phyloP scores from a whole-genome alignment of 108 stramenopile genomes.

The Fragilaria crotonensis region DNA sequence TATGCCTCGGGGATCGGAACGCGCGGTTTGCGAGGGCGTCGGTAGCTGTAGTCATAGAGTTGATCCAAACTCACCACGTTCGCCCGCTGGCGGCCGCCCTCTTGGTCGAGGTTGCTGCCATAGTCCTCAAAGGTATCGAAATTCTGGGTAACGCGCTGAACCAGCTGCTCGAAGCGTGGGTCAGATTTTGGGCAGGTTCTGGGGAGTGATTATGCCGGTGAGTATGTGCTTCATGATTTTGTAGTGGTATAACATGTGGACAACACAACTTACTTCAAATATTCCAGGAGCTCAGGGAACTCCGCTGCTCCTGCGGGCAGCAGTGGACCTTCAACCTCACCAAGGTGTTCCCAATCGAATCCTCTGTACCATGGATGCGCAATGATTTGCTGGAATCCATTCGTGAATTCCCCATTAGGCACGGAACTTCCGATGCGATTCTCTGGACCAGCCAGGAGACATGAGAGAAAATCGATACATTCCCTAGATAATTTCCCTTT shows the following conservation, averaged over 20 bases:
- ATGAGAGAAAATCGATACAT: constrained; percentile 85
- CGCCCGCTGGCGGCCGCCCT: background rate
- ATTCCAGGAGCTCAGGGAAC: constrained; percentile 74
- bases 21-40: constrained; percentile 75
- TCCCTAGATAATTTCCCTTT: constrained; percentile 66
- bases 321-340: constrained; percentile 68
- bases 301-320: constrained; percentile 73
- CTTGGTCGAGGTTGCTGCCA: constrained; percentile 58
- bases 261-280: constrained; percentile 82
- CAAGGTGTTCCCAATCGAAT: constrained; percentile 82
- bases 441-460: constrained; percentile 80
- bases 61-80: constrained; percentile 53
- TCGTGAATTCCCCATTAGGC: constrained; percentile 72
- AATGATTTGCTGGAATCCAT: constrained; percentile 82
- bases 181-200: constrained; percentile 79
- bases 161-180: constrained; percentile 73
- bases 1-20: constrained; percentile 44
- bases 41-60: constrained; percentile 84
- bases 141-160: constrained; percentile 79
- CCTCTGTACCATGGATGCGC: constrained; percentile 84
- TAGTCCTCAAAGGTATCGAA: constrained; percentile 91
- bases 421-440: constrained; percentile 73
- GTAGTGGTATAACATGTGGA: too few species aligned
- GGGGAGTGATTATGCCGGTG: background rate
- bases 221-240: too few species aligned